A percentile compares a stretch with the other conserved stretches of the same genome.
Conservation (phyloP, 1,284 basidiomycete species). For the Mycosarcoma mackinlayi region DNA sequence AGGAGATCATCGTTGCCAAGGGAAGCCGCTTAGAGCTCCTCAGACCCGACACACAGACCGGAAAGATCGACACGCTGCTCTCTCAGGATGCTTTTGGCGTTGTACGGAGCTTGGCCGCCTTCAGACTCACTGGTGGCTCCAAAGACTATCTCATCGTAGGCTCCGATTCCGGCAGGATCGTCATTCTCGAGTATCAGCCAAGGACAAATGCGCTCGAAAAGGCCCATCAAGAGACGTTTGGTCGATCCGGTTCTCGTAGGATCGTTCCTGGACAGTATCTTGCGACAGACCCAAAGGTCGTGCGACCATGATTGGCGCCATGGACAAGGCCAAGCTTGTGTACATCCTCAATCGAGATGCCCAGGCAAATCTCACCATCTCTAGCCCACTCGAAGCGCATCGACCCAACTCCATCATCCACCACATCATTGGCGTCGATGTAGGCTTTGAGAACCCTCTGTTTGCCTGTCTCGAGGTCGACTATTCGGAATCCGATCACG, state of each 20-base stretch:
- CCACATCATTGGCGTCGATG: conserved; percentile 65
- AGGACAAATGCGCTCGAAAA: conserved; percentile 56
- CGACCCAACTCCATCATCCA: conserved; percentile 61
- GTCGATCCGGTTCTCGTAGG: conserved; percentile 63
- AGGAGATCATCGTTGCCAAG: conserved; percentile 65
- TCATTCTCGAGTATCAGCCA: conserved; percentile 63
- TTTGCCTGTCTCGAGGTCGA: conserved; percentile 67
- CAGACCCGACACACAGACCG: conserved; percentile 59
- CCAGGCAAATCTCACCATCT: conserved; percentile 67
- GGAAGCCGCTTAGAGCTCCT: conserved; percentile 60
- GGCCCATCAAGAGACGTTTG: conserved; percentile 66
- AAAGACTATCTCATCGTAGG: conserved; percentile 66
- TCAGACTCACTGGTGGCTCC: conserved; percentile 61
- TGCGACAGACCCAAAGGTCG: conserved; percentile 67
- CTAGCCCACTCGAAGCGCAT: conserved; percentile 66
- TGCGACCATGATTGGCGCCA: conserved; percentile 65
- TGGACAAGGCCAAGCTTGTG: conserved; percentile 66
- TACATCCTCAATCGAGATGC: conserved; percentile 67
- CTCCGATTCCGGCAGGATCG: conserved; percentile 66
- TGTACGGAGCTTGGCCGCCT: conserved; percentile 61
- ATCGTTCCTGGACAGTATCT: conserved; percentile 67
- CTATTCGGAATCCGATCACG: conserved; percentile 65
- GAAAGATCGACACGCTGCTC: conserved; percentile 51
- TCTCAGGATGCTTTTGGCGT: conserved; percentile 63
- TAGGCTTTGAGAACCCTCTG: conserved; percentile 66